Evolutionary conservation across 768 basidiomycete genomes (phyloP).

Genomic region (Mycena haematopus): DNA sequence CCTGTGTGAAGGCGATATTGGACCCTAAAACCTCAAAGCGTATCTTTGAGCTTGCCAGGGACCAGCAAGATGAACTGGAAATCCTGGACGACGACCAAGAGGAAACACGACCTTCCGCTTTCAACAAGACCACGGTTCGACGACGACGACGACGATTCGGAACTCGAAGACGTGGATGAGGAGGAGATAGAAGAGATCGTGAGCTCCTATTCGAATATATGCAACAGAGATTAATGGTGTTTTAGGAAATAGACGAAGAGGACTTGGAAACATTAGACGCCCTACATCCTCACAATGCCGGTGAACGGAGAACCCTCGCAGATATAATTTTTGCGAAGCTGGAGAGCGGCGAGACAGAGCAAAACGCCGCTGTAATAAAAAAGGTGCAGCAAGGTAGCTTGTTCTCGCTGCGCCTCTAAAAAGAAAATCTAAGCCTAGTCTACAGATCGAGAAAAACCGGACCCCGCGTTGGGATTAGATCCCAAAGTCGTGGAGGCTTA

Average conservation of each 20-base stretch:
- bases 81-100: slow-evolving; percentile 66
- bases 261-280: slow-evolving; percentile 89
- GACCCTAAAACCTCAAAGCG: slow-evolving; percentile 84
- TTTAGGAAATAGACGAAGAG: slow-evolving; percentile 86
- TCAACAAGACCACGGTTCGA: slow-evolving; percentile 45
- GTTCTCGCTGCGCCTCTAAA: slow-evolving; percentile 4
- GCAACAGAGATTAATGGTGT: background rate
- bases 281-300: slow-evolving; percentile 75
- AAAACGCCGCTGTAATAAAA: slow-evolving; percentile 58
- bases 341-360: slow-evolving; percentile 62
- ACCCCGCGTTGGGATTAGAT: slow-evolving; percentile 88
- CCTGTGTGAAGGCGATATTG: slow-evolving; percentile 60
- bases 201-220: slow-evolving; percentile 34
- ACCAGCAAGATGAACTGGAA: slow-evolving; percentile 91
- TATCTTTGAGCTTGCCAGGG: slow-evolving; percentile 91
- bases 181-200: slow-evolving; percentile 69
- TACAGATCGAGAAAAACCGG: slow-evolving; percentile 60
- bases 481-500: slow-evolving; percentile 94
- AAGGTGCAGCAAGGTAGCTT: slow-evolving; percentile 63
- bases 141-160: slow-evolving; percentile 64
- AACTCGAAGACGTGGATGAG: slow-evolving; percentile 47
- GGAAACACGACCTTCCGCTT: slow-evolving; percentile 38
- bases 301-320: slow-evolving; percentile 85
- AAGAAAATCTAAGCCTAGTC: background rate
- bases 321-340: slow-evolving; percentile 98